phyloP scores from a whole-genome alignment of 768 basidiomycete genomes.

The Lentinus tigrinus region DNA sequence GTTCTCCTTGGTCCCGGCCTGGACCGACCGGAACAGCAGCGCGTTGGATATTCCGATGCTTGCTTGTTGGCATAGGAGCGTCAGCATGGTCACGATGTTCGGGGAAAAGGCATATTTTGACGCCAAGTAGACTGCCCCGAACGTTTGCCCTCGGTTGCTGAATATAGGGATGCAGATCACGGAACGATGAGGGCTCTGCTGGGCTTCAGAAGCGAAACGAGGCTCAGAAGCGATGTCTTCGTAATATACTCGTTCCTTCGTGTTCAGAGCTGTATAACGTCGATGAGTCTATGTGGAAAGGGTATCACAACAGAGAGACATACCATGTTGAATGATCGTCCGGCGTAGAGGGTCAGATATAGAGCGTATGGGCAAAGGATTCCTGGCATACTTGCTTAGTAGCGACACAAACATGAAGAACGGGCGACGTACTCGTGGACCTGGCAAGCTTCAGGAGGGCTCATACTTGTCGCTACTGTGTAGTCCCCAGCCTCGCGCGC shows the following conservation, averaged over 20 bases:
- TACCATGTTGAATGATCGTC: conserved; percentile 67
- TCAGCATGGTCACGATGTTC: conserved; percentile 59
- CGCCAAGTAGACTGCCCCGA: conserved; percentile 67
- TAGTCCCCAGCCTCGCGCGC: conserved; percentile 71
- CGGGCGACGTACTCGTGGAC: conserved; percentile 59
- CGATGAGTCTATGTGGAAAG: neutral
- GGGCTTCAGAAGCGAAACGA: conserved; percentile 67
- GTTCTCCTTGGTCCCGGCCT: conserved; percentile 71
- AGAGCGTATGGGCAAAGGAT: conserved; percentile 57
- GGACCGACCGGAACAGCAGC: conserved; percentile 71
- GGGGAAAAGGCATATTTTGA: conserved; percentile 65
- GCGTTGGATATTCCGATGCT: conserved; percentile 76
- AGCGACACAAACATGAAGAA: neutral
- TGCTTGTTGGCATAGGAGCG: conserved; percentile 69
- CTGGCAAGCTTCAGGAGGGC: conserved; percentile 56
- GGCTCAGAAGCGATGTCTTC: conserved; percentile 65
- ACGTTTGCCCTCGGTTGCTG: conserved; percentile 74
- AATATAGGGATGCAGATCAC: conserved; percentile 71
- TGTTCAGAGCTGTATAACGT: conserved; percentile 51
- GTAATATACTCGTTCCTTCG: conserved; percentile 58
- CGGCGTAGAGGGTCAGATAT: conserved; percentile 63
- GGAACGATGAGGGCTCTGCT: conserved; percentile 56
- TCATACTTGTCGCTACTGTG: conserved; percentile 66
- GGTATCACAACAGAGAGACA: conserved; percentile 21
- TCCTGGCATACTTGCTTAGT: conserved; percentile 35